Evolutionary conservation across 2,329 filamentous ascomycete genomes (phyloP).

Genomic region (Gyromitra esculenta): DNA sequence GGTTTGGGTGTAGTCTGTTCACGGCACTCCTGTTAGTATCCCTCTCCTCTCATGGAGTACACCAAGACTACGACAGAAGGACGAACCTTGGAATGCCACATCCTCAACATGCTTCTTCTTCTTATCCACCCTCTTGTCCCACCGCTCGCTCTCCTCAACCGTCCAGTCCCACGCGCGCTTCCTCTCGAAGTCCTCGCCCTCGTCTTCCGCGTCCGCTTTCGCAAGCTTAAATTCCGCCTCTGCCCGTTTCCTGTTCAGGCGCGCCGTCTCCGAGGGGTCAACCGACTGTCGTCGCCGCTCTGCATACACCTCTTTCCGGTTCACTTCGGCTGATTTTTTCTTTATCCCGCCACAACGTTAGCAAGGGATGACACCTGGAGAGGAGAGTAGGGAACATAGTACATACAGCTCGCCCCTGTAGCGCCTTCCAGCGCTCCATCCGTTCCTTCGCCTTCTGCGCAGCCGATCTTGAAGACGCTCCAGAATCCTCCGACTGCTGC

Average conservation of each 20-base stretch:
- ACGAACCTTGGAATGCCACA: slow-evolving; percentile 75
- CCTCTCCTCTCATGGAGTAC: neutral
- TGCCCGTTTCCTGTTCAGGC: slow-evolving; percentile 84
- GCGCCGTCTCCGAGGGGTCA: slow-evolving; percentile 78
- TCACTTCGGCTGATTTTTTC: slow-evolving; percentile 76
- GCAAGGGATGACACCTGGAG: slow-evolving; percentile 27
- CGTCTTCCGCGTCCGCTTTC: slow-evolving; percentile 86
- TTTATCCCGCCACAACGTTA: slow-evolving; percentile 56
- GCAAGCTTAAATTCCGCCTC: slow-evolving; percentile 91
- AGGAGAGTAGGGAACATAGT: neutral
- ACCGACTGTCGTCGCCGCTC: slow-evolving; percentile 82
- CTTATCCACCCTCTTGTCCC: slow-evolving; percentile 91
- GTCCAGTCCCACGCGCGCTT: slow-evolving; percentile 99
- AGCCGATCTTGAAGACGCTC: slow-evolving; percentile 52
- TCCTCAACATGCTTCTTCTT: slow-evolving; percentile 82
- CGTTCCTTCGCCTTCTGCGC: slow-evolving; percentile 71
- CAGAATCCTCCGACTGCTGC: neutral
- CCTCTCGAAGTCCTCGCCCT: slow-evolving; percentile 92
- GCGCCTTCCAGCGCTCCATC: slow-evolving; percentile 83
- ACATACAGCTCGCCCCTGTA: slow-evolving; percentile 77
- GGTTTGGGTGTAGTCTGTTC: slow-evolving; percentile 79
- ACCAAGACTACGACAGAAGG: neutral
- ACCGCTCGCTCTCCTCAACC: slow-evolving; percentile 88
- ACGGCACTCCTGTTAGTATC: slow-evolving; percentile 6
- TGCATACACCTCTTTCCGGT: slow-evolving; percentile 82